These are phyloP conservation scores for Neoboletus magnificus DNA, from an alignment of 768 basidiomycete species.

Conservation along the genomic window DNA sequence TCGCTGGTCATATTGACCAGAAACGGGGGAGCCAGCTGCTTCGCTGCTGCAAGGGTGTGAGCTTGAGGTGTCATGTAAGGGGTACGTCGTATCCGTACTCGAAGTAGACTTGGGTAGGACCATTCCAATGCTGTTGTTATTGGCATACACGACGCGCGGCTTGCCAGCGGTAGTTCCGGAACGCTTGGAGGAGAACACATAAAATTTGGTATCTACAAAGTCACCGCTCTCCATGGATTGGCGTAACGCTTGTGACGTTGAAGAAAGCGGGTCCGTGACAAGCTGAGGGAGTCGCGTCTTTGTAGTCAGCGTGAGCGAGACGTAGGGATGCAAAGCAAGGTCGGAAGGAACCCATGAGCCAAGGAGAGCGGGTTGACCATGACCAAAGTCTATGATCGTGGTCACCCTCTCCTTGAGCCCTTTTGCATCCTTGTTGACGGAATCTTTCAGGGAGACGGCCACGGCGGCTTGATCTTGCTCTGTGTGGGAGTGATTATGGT, in stretches of 20 bases:
- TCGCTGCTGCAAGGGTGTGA: slow-evolving; percentile 7
- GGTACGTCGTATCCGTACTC: background rate
- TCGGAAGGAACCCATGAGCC: slow-evolving; percentile 21
- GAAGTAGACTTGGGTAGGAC: slow-evolving; percentile 13
- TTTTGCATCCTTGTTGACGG: background rate
- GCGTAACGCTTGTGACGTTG: slow-evolving; percentile 17
- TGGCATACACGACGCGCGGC: slow-evolving; percentile 27
- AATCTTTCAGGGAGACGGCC: slow-evolving; percentile 9
- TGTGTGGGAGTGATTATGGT: slow-evolving; percentile 23
- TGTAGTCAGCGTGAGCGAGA: slow-evolving; percentile 18
- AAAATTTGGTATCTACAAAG: slow-evolving; percentile 29
- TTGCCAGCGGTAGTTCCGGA: slow-evolving; percentile 10
- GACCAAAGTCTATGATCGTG: slow-evolving; percentile 26
- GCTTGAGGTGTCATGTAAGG: background rate
- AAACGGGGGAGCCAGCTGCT: slow-evolving; percentile 10
- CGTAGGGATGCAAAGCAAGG: slow-evolving; percentile 16
- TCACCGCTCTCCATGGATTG: slow-evolving; percentile 26
- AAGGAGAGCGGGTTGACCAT: slow-evolving; percentile 21
- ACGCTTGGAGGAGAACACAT: slow-evolving; percentile 23
- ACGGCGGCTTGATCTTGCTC: slow-evolving; percentile 20
- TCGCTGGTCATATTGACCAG: slow-evolving; percentile 24
- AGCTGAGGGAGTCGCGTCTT: slow-evolving; percentile 13
- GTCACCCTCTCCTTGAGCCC: slow-evolving; percentile 9
- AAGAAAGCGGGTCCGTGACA: slow-evolving; percentile 12
- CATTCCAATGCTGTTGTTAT: slow-evolving; percentile 14